Evolutionary conservation across 495 filamentous ascomycete species (phyloP).

Genomic region (Penicillium bovifimosum): DNA sequence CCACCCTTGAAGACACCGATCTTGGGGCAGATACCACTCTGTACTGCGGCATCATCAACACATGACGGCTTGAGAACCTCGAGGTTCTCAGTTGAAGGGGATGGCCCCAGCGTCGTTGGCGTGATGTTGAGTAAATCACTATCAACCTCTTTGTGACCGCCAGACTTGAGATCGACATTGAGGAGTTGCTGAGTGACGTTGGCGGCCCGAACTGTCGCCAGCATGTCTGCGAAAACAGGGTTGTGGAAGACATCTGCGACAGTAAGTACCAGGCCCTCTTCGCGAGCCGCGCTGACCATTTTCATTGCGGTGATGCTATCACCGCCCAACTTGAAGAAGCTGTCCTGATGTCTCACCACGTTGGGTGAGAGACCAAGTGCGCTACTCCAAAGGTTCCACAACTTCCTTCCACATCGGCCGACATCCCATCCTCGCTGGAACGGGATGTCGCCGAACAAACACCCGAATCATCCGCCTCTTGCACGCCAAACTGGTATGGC

Average conservation of each 20-base stretch:
- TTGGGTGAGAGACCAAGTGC: conserved; percentile 38
- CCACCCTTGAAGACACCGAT: conserved; percentile 52
- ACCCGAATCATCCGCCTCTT: conserved; percentile 22
- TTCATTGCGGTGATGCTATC: conserved; percentile 64
- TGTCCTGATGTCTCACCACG: conserved; percentile 37
- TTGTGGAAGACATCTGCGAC: conserved; percentile 50
- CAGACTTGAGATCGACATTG: conserved; percentile 20
- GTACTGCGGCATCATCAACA: conserved; percentile 38
- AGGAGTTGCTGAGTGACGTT: conserved; percentile 24
- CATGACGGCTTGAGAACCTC: conserved; percentile 36
- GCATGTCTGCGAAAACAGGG: conserved; percentile 45
- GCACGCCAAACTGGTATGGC: conserved; percentile 14
- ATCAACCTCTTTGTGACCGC: conserved; percentile 11
- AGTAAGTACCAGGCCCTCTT: conserved; percentile 49
- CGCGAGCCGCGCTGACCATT: conserved; percentile 53
- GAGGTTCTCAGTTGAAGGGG: conserved; percentile 39
- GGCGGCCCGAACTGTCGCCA: conserved; percentile 27
- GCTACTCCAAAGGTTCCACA: conserved; percentile 43
- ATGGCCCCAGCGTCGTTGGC: conserved; percentile 11
- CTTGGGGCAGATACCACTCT: conserved; percentile 47
- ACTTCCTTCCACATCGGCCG: conserved; percentile 31
- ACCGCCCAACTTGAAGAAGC: conserved; percentile 47
- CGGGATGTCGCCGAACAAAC: conserved; percentile 22
- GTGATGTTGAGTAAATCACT: conserved; percentile 14
- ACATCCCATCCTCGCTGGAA: conserved; percentile 22